These are phyloP conservation scores for Calonectria crousiana DNA, from an alignment of 2,329 filamentous ascomycete species.

Conservation along the genomic window DNA sequence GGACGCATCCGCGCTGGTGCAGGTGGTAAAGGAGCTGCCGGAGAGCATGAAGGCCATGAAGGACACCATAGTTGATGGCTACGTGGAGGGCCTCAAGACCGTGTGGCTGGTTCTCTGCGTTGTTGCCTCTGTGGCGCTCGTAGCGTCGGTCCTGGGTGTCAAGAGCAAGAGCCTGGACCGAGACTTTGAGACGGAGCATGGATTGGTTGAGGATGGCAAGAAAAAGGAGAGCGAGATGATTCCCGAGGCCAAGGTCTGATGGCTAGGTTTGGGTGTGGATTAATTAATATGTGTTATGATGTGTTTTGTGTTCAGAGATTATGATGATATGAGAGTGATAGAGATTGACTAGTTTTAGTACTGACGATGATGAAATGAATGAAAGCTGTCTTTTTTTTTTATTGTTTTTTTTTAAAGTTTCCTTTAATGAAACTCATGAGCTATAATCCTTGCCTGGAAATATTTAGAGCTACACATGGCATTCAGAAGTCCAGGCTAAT, in stretches of 20 bases:
- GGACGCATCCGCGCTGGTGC: conserved; percentile 70
- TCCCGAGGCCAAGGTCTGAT: conserved; percentile 25
- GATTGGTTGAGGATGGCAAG: conserved; percentile 5
- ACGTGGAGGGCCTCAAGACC: conserved; percentile 47
- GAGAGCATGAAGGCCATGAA: conserved; percentile 35
- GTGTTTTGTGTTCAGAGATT: neutral
- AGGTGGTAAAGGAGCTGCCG: conserved; percentile 58
- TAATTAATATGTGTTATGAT: neutral
- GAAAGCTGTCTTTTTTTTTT: neutral
- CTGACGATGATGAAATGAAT: neutral
- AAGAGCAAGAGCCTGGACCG: conserved; percentile 38
- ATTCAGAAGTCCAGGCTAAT: neutral
- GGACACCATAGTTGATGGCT: conserved; percentile 47
- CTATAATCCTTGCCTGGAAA: neutral
- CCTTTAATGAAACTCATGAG: neutral
- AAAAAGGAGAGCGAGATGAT: conserved; percentile 15
- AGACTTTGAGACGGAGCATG: conserved; percentile 39
- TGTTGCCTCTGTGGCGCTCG: conserved; percentile 41
- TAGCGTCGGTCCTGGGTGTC: conserved; percentile 31
- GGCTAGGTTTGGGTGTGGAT: neutral
- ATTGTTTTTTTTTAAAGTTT: neutral
- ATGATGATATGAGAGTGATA: neutral
- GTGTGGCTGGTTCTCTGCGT: conserved; percentile 50
- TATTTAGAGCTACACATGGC: neutral
- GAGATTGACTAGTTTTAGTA: neutral